Conservation (phyloP, 225 moss, liverwort and hornwort species). For the Rhytidiadelphus loreus region DNA sequence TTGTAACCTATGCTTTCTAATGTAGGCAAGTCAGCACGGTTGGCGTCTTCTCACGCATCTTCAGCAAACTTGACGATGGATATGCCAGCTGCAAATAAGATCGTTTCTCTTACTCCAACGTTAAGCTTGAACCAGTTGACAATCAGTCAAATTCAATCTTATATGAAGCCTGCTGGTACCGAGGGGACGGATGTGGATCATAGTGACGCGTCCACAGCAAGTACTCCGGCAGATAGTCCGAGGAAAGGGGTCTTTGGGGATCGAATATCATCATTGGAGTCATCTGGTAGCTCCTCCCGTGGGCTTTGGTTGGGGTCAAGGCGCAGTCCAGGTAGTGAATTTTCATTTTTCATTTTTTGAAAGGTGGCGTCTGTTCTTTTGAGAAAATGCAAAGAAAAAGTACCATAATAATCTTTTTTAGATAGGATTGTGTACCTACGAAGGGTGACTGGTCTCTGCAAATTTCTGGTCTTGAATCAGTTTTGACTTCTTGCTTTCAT, state of each 20-base stretch:
- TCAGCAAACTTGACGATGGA: conserved; percentile 40
- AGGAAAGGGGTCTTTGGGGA: conserved; percentile 22
- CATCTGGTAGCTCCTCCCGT: conserved; percentile 21
- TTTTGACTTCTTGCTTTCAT: not conserved
- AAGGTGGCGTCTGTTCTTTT: not conserved
- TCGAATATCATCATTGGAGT: conserved; percentile 5
- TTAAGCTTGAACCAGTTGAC: conserved; percentile 40
- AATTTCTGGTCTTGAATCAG: not conserved
- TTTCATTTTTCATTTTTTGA: not conserved
- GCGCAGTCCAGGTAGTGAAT: conserved; percentile 43
- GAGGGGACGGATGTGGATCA: conserved; percentile 44
- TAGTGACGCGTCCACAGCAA: conserved; percentile 47
- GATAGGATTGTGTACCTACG: not conserved
- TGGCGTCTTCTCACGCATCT: conserved; percentile 44
- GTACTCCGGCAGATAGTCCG: conserved; percentile 51
- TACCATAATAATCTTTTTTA: not conserved
- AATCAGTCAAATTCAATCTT: conserved; percentile 40
- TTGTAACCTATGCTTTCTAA: conserved; percentile 4
- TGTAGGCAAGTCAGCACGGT: conserved; percentile 74
- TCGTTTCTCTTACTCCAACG: conserved; percentile 42
- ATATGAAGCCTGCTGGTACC: conserved; percentile 21
- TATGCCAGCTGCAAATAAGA: conserved; percentile 29
- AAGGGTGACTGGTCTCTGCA: not conserved
- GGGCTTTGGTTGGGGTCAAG: conserved; percentile 87
- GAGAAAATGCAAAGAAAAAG: not conserved